Evolutionary conservation across 1,284 basidiomycete genomes (phyloP), one percentile per base, ranked within the genome.

Genomic region (Cerioporus squamosus): DNA sequence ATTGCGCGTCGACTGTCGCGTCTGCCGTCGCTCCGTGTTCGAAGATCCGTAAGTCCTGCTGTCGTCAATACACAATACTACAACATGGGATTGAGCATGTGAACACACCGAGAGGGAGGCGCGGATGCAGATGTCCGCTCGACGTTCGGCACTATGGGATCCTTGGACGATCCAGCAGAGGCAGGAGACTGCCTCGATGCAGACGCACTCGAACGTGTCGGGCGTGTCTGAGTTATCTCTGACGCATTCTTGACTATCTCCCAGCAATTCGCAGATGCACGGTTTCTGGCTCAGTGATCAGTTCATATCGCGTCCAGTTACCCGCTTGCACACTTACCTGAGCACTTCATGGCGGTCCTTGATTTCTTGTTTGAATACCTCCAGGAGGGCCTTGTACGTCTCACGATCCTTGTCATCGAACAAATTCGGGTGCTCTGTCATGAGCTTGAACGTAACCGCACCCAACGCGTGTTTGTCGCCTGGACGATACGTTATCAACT

Each of bases 371-470:
- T 46, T 44, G 6, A 67, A 42, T 0, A 50, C 23, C 2, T 18
- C 23, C 7, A 66, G 17, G 1, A 69, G 38, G 5, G 55, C 15
- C 7, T 26, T n/a, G 51, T 68, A 70, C 44, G n/a, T n/a, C 7
- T 24, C 1, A 1, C 20, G 23, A 14, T 3, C 44, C 2, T 48
- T 15, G 6, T 57, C 62, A 20, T 65, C 53, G 18, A 15, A 1
- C 57, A 56, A 64, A 20, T 65, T 64, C 2, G 61, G 22, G 40
- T 69, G 64, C 4, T 23, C 15, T 0, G 31, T 23, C 5, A 57
- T 5, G 18, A 70, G 66, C 18, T 56, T 64, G 49, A 70, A 56
- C 1, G 62, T 57, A n/a, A 67, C 43, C 12, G 2, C 3, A 5
- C 61, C 59, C 14, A 50, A n/a, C 8, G 53, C 8, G 20, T 39